phyloP scores from a whole-genome alignment of 2,329 filamentous ascomycete species.

The Cladophialophora psammophila region DNA sequence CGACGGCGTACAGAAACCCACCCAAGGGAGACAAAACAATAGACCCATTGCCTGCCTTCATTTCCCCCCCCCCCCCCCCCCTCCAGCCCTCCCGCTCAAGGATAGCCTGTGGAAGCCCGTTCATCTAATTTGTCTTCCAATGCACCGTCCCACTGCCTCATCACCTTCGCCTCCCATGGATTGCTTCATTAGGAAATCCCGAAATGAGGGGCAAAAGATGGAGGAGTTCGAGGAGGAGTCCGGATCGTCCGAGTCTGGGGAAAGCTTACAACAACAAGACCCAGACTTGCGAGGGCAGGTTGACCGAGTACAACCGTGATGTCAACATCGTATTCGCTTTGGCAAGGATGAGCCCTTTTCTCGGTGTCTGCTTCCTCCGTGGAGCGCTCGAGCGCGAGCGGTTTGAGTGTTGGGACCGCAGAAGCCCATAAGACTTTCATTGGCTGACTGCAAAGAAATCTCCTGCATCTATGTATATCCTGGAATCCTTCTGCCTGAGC shows the following conservation, averaged over 20 bases:
- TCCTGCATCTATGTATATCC: not conserved
- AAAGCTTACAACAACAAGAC: not conserved
- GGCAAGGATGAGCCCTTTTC: not conserved
- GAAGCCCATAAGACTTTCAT: not conserved
- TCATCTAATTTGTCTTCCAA: not conserved
- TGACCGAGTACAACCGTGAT: not conserved
- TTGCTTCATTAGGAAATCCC: conserved; percentile 22
- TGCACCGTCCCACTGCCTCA: not conserved
- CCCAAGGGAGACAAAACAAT: no score
- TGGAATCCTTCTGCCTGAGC: not conserved
- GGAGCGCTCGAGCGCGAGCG: not conserved
- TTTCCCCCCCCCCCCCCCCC: not conserved
- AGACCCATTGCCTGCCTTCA: not conserved
- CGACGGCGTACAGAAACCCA: not conserved
- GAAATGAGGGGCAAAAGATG: conserved; percentile 25
- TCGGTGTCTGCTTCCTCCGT: not conserved
- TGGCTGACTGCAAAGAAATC: not conserved
- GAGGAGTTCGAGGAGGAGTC: conserved; percentile 1
- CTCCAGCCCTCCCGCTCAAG: no score
- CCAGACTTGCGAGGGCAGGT: conserved; percentile 4
- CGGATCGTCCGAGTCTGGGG: conserved; percentile 22
- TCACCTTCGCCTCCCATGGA: conserved; percentile 11
- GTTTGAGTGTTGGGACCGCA: not conserved
- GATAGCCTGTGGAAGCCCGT: not conserved
- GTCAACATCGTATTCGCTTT: not conserved